Evolutionary conservation across 2,329 filamentous ascomycete species (phyloP), one percentile per base, ranked within the genome.

Genomic region (Arthrobotrys sinensis): DNA sequence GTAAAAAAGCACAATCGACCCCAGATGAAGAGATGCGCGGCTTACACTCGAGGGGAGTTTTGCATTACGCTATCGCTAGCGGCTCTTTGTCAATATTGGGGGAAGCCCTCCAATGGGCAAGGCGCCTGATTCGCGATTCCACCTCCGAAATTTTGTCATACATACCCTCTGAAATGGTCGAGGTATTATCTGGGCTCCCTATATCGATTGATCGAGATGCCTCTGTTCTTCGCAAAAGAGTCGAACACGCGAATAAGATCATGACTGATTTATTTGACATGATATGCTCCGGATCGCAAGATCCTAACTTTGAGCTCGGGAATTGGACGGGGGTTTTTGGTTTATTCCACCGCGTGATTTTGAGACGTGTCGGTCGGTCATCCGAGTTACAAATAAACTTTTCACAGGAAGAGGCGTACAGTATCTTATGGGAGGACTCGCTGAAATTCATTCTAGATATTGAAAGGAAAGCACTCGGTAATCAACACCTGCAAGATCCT

Each of bases 361-460:
- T 8, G 21, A 16, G 50, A 10, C 69, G 69, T 6, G 38, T 34
- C 10, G 16, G n/a, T 14, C n/a, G 55, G 11, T 45, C 69, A 0
- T 14, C 3, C 1, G 34, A 24, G 4, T 34, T 73, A 10, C 24
- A 40, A 38, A 19, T 38, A 14, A 16, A 14, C 19, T 45, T 73
- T 4, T 73, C 69, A 0, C 46, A 57, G 14, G 69, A 73, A 11
- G 60, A 73, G 12, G 32, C 57, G 19, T 73, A 73, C 57, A 19
- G 21, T 1, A 48, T 66, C 7, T 16, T 73, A 4, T 73, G 69
- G 69, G 50, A 73, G 6, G 48, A 48, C 16, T 48, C 64, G 6
- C 3, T 73, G 1, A 12, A 24, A 6, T 11, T 73, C 1, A 46
- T 73, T 2, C 48, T 73, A 5, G 24, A 34, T 0, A 3, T 66